Base-by-base conservation (phyloP, 768 basidiomycete genomes). In the Amanita rubescens region DNA sequence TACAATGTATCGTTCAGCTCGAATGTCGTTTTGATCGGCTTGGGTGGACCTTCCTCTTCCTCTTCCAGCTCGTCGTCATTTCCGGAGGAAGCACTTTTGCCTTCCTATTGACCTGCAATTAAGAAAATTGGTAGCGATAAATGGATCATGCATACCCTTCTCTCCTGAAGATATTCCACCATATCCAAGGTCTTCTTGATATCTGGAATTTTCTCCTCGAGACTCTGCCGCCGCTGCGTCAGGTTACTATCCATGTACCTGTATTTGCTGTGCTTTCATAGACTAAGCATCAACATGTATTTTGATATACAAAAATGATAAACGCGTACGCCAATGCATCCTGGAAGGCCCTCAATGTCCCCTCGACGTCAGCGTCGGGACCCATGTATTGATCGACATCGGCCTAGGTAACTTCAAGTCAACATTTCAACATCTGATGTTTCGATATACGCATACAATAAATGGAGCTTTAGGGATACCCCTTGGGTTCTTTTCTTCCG, bases 391-490 rank as follows among this genome's bases (percentile, higher is more conserved):
- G 82, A 51, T 88, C 88, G 39, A 98, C 89, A 70, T 95, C 81
- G 49, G 85, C 77, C 95, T 98, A 49, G 19, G 30, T 49, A 22
- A 45, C 45, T 37, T n/a, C 27, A 15, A 19, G 19, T 30, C 24
- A 19, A 35, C 7, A 27, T 41, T 50, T 39, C 17, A 44, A 17
- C n/a, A 2, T 30, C n/a, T 5, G 37, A 38, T 17, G 17, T 15
- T 7, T 15, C n/a, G 3, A 11, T 25, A 33, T 27, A 32, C 15
- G 77, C 85, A 59, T 58, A 95, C 94, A 50, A 98, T 86, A 63
- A 99, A 99, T 0, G 91, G 90, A 3, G 95, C 94, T 68, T 87
- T 86, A 20, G 95, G 95, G 49, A 98, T 98, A 4, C 95, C 95
- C 49, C 95, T 75, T 0, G 93, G 85, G 59, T 94, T 98, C 63